Conservation (phyloP, 768 basidiomycete genomes). For the Termitomyces sp. region DNA sequence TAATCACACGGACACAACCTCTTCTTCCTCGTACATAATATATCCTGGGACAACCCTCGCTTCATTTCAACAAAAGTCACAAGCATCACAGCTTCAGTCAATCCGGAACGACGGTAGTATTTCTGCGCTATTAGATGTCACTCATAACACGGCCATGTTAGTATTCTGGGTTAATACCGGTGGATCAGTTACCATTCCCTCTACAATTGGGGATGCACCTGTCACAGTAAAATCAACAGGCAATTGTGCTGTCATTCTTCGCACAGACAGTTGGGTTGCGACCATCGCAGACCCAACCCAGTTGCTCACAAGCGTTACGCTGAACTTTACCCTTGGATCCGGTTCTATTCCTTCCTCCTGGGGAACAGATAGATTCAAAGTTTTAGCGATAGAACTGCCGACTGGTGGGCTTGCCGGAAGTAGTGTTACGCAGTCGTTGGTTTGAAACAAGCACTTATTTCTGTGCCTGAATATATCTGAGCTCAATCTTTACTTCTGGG, state of each 20-base stretch:
- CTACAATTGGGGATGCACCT: constrained; percentile 14
- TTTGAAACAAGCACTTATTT: background rate
- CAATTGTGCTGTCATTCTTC: constrained; percentile 41
- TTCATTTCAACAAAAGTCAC: constrained; percentile 34
- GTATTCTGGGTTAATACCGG: constrained; percentile 52
- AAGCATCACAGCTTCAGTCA: constrained; percentile 23
- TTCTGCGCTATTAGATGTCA: constrained; percentile 45
- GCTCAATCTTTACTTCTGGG: background rate
- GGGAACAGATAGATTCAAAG: constrained; percentile 21
- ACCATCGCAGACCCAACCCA: constrained; percentile 70
- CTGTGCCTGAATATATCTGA: background rate
- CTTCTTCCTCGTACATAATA: constrained; percentile 45
- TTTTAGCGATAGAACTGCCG: constrained; percentile 18
- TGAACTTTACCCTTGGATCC: constrained; percentile 22
- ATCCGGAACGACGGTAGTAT: constrained; percentile 42
- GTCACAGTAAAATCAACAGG: constrained; percentile 32
- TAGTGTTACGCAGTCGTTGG: constrained; percentile 17
- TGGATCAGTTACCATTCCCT: constrained; percentile 35
- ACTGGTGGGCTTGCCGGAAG: constrained; percentile 19
- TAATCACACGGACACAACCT: constrained; percentile 28
- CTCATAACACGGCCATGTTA: constrained; percentile 34
- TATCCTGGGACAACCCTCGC: constrained; percentile 45
- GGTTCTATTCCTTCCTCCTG: constrained; percentile 7
- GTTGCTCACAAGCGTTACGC: constrained; percentile 25
- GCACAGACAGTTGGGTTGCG: constrained; percentile 34